Base-by-base conservation (phyloP, 2,329 filamentous ascomycete genomes). In the Didymella arachidicola region DNA sequence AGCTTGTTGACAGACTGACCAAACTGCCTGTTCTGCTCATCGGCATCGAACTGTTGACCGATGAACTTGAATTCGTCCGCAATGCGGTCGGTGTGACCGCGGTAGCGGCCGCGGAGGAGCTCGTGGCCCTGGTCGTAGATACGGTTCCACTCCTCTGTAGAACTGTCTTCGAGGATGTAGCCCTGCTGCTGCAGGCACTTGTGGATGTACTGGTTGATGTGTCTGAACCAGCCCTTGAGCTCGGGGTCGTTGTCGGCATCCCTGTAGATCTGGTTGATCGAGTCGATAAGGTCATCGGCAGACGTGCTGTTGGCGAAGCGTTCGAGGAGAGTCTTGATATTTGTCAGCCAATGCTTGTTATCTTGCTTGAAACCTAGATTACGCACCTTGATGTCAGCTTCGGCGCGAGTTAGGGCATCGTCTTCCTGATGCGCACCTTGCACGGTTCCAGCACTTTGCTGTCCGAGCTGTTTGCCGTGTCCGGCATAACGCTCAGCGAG, bases 241-340 rank as follows among this genome's bases (percentile, higher is more conserved):
- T 98, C 92, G 0, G 89, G 87, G 66, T 99, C 95, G 19, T 84
- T 84, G 63, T 98, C 92, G 4, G 95, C 93, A 75, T 96, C 92
- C 48, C 83, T 82, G 81, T 98, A 98, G 68, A 99, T 89, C 63
- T 87, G 85, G 66, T 93, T 89, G 77, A 99, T 89, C 0, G 93
- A 87, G 18, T 90, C 88, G 80, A 95, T 92, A 4, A 98, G 81
- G 66, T 96, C 92, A 63, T 96, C 89, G 32, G 88, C 87, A 0
- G 93, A 97, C 8, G 95, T 98, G 72, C 89, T 89, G 78, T 99
- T 98, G 74, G 95, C 95, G 70, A 97, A 98, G 46, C 95, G 90
- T 82, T 98, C 95, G 66, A 99, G 88, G 19, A 99, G 83, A 8
- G 87, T 92, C 86, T 91, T 83, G 19, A 80, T 78, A 45, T 76